Conservation (phyloP, 371 early-diverging fungal species). For the Apophysomyces trapeziformis region DNA sequence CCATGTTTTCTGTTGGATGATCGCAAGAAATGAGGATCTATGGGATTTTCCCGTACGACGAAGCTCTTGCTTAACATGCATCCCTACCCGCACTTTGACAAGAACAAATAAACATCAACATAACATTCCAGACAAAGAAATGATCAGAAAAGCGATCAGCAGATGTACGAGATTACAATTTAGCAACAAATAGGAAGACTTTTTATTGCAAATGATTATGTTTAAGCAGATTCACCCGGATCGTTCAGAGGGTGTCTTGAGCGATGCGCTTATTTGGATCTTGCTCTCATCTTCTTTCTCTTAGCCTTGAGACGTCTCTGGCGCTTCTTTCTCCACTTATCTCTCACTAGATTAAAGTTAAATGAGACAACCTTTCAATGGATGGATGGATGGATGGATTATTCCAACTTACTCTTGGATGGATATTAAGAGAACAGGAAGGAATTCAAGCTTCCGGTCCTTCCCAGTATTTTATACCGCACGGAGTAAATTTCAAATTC, state of each 20-base stretch:
- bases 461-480: background rate
- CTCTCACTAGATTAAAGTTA: constrained; percentile 33
- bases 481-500: too few relatives aligned
- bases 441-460: background rate
- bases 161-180: background rate
- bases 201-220: constrained; percentile 5
- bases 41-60: too few relatives aligned
- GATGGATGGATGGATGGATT: constrained; percentile 26
- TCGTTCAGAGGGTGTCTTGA: background rate
- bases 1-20: background rate
- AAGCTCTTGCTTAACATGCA: too few relatives aligned
- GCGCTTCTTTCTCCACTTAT: constrained; percentile 46
- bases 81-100: too few relatives aligned
- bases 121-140: too few relatives aligned
- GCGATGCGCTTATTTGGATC: constrained; percentile 36
- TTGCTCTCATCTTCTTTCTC: constrained; percentile 47
- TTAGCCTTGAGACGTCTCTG: constrained; percentile 46
- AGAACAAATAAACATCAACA: too few relatives aligned
- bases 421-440: constrained; percentile 11
- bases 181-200: background rate
- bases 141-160: too few relatives aligned
- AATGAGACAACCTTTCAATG: constrained; percentile 7
- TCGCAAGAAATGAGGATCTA: background rate
- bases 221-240: background rate
- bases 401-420: constrained; percentile 19